Evolutionary conservation across 352 stramenopile species (phyloP).

Genomic region (Globisporangium nodosum): DNA sequence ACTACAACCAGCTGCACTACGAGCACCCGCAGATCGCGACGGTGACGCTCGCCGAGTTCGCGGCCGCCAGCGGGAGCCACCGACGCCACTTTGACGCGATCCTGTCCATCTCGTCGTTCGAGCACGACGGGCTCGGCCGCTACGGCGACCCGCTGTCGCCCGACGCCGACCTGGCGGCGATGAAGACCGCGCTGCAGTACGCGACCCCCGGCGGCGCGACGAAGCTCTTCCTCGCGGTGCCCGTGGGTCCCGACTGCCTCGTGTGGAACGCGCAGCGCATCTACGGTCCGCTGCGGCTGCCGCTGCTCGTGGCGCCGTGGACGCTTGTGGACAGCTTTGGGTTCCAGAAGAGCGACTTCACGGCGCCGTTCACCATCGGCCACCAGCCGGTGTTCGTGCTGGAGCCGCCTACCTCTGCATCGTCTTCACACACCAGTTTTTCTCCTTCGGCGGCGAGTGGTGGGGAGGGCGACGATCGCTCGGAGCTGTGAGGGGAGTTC

Average conservation of each 20-base stretch:
- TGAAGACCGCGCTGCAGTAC: constrained; percentile 27
- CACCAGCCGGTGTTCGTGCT: constrained; percentile 37
- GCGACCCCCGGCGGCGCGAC: constrained; percentile 13
- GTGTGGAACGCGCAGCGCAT: constrained; percentile 55
- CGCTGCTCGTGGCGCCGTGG: constrained; percentile 41
- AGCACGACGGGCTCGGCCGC: constrained; percentile 68
- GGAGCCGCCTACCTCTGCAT: not conserved
- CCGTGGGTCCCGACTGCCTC: constrained; percentile 39
- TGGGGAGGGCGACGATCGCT: not conserved
- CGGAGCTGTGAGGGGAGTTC: not conserved
- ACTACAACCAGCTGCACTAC: constrained; percentile 31
- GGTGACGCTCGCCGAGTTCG: constrained; percentile 30
- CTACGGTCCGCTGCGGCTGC: constrained; percentile 43
- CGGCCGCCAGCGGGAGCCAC: constrained; percentile 3
- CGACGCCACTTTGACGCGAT: constrained; percentile 24
- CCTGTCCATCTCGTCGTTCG: constrained; percentile 35
- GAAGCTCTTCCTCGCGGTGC: constrained; percentile 35
- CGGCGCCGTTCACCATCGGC: constrained; percentile 20
- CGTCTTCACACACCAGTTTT: not conserved
- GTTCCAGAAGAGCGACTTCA: constrained; percentile 27
- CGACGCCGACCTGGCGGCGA: constrained; percentile 46
- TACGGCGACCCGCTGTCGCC: constrained; percentile 62
- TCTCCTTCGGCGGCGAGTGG: not conserved
- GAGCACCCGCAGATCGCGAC: constrained; percentile 25
- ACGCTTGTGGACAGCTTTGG: constrained; percentile 25